phyloP scores from a whole-genome alignment of 1,139 yeast genomes.

The Debaryomyces robertsiae region DNA sequence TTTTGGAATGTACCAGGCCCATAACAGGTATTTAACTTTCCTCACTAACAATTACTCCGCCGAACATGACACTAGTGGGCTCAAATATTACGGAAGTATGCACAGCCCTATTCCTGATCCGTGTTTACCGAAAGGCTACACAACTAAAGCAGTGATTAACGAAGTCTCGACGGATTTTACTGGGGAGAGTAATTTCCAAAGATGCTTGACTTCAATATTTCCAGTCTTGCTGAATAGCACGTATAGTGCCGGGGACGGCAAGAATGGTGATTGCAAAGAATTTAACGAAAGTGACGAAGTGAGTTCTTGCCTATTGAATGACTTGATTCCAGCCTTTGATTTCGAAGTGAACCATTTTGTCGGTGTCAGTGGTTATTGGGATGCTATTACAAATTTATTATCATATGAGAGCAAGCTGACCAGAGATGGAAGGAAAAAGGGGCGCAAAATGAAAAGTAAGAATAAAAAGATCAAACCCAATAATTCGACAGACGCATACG shows the following conservation, averaged over 20 bases:
- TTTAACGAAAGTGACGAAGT: constrained; percentile 33
- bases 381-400: constrained; percentile 56
- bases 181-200: constrained; percentile 63
- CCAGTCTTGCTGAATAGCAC: constrained; percentile 50
- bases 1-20: constrained; percentile 74
- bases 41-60: constrained; percentile 31
- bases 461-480: constrained; percentile 10
- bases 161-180: constrained; percentile 38
- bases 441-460: constrained; percentile 6
- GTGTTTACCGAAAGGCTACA: constrained; percentile 57
- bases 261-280: constrained; percentile 30
- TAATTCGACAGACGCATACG: constrained; percentile 24
- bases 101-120: constrained; percentile 52
- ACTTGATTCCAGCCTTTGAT: constrained; percentile 66
- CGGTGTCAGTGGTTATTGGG: constrained; percentile 86
- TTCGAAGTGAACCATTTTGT: constrained; percentile 67
- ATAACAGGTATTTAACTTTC: constrained; percentile 46
- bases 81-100: constrained; percentile 18
- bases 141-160: constrained; percentile 25
- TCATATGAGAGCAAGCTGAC: constrained; percentile 25
- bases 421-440: constrained; percentile 10
- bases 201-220: constrained; percentile 55
- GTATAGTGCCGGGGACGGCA: constrained; percentile 25
- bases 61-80: constrained; percentile 19
- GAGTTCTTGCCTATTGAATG: constrained; percentile 54